A percentile compares a stretch with the other conserved stretches of the same genome.
Conservation (phyloP, 2,329 filamentous ascomycete species). For the Diaporthe ilicicola region DNA sequence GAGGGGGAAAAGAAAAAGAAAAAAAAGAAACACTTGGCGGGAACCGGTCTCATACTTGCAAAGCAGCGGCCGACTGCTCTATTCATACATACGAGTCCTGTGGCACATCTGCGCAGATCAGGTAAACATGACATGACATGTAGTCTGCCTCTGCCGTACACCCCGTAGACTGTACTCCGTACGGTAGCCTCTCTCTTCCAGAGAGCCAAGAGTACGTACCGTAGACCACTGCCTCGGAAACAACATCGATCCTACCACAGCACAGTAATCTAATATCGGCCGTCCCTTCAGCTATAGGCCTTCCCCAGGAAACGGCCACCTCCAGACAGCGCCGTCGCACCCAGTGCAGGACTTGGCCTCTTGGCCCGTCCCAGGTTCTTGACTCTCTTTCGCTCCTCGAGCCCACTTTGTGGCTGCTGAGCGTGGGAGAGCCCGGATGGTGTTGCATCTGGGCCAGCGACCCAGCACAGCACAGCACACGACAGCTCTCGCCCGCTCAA, state of each 20-base stretch:
- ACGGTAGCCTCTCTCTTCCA: neutral
- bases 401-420: constrained; percentile 9
- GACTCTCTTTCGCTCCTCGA: constrained; percentile 13
- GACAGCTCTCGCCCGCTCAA: neutral
- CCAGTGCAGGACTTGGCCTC: constrained; percentile 29
- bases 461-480: constrained; percentile 19
- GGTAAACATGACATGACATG: constrained; percentile 17
- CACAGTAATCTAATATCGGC: neutral
- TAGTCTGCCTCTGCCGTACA: too few relatives aligned
- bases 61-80: constrained; percentile 18
- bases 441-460: constrained; percentile 17
- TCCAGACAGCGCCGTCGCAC: constrained; percentile 21
- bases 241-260: neutral
- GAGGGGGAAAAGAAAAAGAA: too few relatives aligned
- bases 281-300: constrained; percentile 3
- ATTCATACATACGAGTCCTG: constrained; percentile 18
- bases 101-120: constrained; percentile 21
- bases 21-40: constrained; percentile 21
- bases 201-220: constrained; percentile 15
- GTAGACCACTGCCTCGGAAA: constrained; percentile 2
- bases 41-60: constrained; percentile 7
- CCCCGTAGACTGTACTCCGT: neutral
- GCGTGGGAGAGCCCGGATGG: constrained; percentile 15
- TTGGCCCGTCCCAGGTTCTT: constrained; percentile 27
- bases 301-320: constrained; percentile 22